A percentile compares a stretch with the other conserved stretches of the same genome.
These are phyloP conservation scores for Polygonum aviculare DNA, from an alignment of 148 eudicot genomes.

Conservation along the genomic window DNA sequence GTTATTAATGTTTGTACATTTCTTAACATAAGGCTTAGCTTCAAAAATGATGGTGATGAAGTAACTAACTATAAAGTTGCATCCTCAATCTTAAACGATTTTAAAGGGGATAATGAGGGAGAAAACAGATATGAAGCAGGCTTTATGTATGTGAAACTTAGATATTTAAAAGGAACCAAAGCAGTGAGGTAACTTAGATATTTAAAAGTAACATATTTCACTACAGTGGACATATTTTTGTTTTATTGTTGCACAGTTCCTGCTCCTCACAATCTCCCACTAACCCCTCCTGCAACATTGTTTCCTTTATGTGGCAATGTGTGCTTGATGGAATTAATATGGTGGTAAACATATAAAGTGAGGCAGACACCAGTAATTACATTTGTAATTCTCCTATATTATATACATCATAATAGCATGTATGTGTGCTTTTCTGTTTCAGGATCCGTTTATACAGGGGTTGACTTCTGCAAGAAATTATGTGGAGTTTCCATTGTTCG, in stretches of 20 bases:
- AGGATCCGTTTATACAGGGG: conserved; percentile 89
- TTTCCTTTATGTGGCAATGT: not conserved
- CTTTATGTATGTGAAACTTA: not conserved
- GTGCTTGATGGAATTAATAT: not conserved
- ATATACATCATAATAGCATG: not conserved
- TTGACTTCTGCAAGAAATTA: conserved; percentile 92
- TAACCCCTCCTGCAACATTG: not conserved
- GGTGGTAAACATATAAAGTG: no score
- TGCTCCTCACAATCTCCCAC: not conserved
- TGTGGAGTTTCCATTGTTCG: conserved; percentile 91
- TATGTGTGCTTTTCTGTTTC: conserved; percentile 19
- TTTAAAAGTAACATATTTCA: not conserved
- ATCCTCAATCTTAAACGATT: not conserved
- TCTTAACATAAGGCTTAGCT: not conserved
- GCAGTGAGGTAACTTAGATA: not conserved
- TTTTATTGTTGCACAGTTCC: not conserved
- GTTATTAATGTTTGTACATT: not conserved
- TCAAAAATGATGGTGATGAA: not conserved
- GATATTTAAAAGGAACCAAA: not conserved
- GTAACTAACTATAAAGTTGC: not conserved
- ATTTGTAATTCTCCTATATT: not conserved
- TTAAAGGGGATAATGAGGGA: not conserved
- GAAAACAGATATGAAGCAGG: not conserved
- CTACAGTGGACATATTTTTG: not conserved
- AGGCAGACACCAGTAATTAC: not conserved